Evolutionary conservation across 1,139 yeast genomes (phyloP).

Genomic region (Candida glucosophila): DNA sequence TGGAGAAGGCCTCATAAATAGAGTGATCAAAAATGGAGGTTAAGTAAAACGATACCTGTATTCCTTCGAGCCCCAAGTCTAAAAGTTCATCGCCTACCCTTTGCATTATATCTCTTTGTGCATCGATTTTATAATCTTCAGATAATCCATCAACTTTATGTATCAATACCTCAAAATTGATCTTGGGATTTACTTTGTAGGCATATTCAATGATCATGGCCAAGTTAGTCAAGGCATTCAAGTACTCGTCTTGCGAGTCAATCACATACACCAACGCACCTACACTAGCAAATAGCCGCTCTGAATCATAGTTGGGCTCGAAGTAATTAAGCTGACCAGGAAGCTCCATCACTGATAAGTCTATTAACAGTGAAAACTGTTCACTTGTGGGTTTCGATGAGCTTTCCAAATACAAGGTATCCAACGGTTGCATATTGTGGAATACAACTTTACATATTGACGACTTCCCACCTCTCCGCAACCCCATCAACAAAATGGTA

Average conservation of each 20-base stretch:
- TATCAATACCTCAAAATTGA: constrained; percentile 84
- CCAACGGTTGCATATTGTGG: constrained; percentile 94
- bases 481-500: constrained; percentile 76
- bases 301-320: constrained; percentile 78
- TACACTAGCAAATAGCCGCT: constrained; percentile 66
- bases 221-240: constrained; percentile 81
- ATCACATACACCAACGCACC: constrained; percentile 95
- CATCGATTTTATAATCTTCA: constrained; percentile 89
- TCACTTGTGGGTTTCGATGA: constrained; percentile 85
- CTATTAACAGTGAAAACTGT: constrained; percentile 70
- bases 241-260: constrained; percentile 90
- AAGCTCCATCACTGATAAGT: constrained; percentile 86
- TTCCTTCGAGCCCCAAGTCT: constrained; percentile 86
- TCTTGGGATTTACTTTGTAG: constrained; percentile 72
- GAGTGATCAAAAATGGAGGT: constrained; percentile 95
- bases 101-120: constrained; percentile 94
- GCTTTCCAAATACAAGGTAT: constrained; percentile 81
- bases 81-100: constrained; percentile 87
- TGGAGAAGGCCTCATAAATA: constrained; percentile 88
- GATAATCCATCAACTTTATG: constrained; percentile 93
- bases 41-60: constrained; percentile 81
- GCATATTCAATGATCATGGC: constrained; percentile 88
- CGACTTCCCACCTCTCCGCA: constrained; percentile 75
- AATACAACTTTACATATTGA: constrained; percentile 92
- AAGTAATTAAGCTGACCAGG: constrained; percentile 92